phyloP scores from a whole-genome alignment of 2,329 filamentous ascomycete species.

The Nectriaceae sp. region DNA sequence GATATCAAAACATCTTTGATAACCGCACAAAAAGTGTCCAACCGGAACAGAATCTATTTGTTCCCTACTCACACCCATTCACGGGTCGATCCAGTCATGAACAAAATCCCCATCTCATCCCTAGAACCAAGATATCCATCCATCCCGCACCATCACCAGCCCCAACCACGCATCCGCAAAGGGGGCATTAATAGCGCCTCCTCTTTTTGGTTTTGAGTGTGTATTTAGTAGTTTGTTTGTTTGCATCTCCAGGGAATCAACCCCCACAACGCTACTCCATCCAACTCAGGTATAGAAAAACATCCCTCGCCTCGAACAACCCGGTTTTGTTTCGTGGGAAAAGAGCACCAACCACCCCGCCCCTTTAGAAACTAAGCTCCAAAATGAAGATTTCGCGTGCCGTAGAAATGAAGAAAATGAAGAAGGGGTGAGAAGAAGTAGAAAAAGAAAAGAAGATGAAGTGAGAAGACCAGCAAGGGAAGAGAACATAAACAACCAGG shows the following conservation, averaged over 20 bases:
- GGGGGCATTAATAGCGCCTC: neutral
- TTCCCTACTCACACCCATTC: constrained; percentile 22
- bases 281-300: constrained; percentile 33
- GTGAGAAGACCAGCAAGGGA: constrained; percentile 4
- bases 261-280: constrained; percentile 25
- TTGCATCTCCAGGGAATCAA: constrained; percentile 16
- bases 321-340: constrained; percentile 19
- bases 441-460: constrained; percentile 9
- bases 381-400: constrained; percentile 9
- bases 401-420: constrained; percentile 12
- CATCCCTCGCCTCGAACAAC: constrained; percentile 14
- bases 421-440: constrained; percentile 6
- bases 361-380: constrained; percentile 13
- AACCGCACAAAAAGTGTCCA: constrained; percentile 18
- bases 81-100: constrained; percentile 17
- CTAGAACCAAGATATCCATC: constrained; percentile 23
- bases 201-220: neutral
- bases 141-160: neutral
- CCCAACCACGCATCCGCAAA: neutral
- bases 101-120: constrained; percentile 24
- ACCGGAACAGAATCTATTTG: constrained; percentile 30
- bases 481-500: constrained; percentile 19
- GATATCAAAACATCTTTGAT: neutral
- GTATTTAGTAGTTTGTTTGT: neutral
- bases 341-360: constrained; percentile 16